Base-by-base conservation (phyloP, 306 rosid genomes). In the Cicer yamashitae region DNA sequence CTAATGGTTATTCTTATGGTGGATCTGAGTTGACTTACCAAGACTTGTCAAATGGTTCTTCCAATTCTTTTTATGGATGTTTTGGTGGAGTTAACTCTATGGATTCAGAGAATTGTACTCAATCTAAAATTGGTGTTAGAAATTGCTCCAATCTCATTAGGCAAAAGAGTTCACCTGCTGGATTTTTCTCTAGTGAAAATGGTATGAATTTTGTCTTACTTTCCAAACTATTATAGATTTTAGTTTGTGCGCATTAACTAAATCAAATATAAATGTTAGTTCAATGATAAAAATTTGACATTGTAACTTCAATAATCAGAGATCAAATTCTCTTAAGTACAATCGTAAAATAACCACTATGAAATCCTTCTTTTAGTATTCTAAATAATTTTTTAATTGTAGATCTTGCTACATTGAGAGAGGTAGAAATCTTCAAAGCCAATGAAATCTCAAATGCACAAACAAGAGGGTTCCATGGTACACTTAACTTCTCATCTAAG, bases 151-250 rank as follows among this genome's bases (percentile, higher is more conserved):
- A 84, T 84, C 86, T 86, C 61, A 46, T 72, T 30, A 86, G 98
- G 75, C 92, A 88, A 71, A 86, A 72, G 67, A 93, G 96, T 74
- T 91, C 91, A 30, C 94, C 97, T 8, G 83, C 94, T 54, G 94
- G 78, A 11, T 78, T 91, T 72, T 85, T 88, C 89, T 71, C 87
- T 61, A 71, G 56, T 72, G 87, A 88, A 71, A 87, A 82, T 81
- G 96, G 98, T 93, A 88, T 71, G 60, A 5, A 3, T 54, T 54
- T 60, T 65, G 9, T 54, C 17, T 56, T 73, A 12, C 34, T 56
- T 67, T 67, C 20, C 63, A 65, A 30, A 22, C 17, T 38, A 8
- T 6, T 45, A 0, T 59, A 11, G 43, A 59, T 59, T 58, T 58
- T 25, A 6, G 2, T 59, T 8, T 20, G 41, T 30, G 43, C 17